Evolutionary conservation across 768 basidiomycete genomes (phyloP), one percentile per base, ranked within the genome.

Genomic region (Chiua virens): DNA sequence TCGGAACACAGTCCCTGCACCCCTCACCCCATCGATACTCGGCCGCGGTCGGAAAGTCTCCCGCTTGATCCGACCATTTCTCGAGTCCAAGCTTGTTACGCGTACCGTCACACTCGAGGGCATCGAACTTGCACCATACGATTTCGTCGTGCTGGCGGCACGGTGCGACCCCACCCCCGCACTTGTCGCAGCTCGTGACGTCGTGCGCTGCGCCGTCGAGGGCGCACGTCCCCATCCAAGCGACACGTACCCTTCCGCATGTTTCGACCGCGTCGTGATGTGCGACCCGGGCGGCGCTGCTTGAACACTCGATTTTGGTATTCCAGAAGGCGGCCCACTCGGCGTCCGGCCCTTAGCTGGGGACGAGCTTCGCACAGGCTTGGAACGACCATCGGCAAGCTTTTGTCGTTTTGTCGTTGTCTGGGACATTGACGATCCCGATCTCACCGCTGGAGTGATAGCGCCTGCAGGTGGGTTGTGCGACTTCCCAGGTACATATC

Each of bases 21-120:
- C 42, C 36, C 56, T 50, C 49, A 54, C 39, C 0, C 69, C 74
- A 56, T 91, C 89, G 18, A 83, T 68, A 59, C 89, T 92, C 38
- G 88, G 81, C 32, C 91, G 75, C 10, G 91, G 91, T 63, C 82
- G 88, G 68, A 92, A 93, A 67, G 89, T 92, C 72, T 92, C 89
- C 55, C 86, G 76, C 52, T 77, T 70, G 36, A 80, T 79, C 45
- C 82, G 70, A 36, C 76, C 68, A 27, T 78, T 76, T 60, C 82
- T 85, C 65, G 73, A 75, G 66, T 73, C 75, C 37, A 51, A 23
- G 38, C 54, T 56, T 20, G 44, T 39, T 8, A 58, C 45, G 7
- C 60, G 65, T 7, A 34, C 17, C 35, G 49, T n/a, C 18, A 43
- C 39, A 27, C 39, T 50, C 25, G 54, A 45, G 10, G 42, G 47